Evolutionary conservation across 2,329 filamentous ascomycete species (phyloP), one percentile per base, ranked within the genome.

Genomic region (Anthostomella pinea): DNA sequence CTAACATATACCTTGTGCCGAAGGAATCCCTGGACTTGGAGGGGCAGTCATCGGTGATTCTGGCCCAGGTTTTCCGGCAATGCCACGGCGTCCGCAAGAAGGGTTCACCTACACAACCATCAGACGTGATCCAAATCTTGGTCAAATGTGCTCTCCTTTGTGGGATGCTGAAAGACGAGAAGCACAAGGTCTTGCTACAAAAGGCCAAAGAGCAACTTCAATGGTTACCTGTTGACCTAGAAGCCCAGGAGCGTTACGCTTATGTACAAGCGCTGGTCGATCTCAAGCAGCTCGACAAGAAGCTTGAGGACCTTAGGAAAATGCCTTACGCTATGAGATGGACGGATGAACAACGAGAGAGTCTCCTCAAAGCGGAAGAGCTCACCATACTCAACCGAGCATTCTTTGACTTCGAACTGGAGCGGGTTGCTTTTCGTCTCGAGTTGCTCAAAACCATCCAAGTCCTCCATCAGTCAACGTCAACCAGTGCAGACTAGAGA

Each of bases 71-170:
- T 22, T 54, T 38, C 20, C 31, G 14, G 1, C 26, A 38, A 13
- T 54, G 45, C 15, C 37, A 25, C n/a, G 8, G 9, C 20, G 17
- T 29, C 29, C 27, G 23, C 10, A 15, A 19, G 2, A 20, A 36
- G 14, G 15, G 13, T 16, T 10, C 25, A 4, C 20, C 21, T 32
- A 33, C 33, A 14, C 14, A 27, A 10, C 28, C 38, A 14, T 22
- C 29, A 8, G 24, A 43, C 15, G 35, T 58, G 10, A 17, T 40
- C 10, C 35, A 28, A 7, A 13, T 51, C 2, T 36, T 49, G 8
- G 36, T 51, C n/a, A 26, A 36, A 5, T 51, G 46, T 24, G 30
- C 37, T 16, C 23, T 29, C 9, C 33, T 58, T 32, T 44, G 49
- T 13, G 16, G 27, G 10, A 38, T 43, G 2, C 19, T 56, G 11